Conservation (phyloP, 108 stramenopile species). For the Schizochytrium sp. region DNA sequence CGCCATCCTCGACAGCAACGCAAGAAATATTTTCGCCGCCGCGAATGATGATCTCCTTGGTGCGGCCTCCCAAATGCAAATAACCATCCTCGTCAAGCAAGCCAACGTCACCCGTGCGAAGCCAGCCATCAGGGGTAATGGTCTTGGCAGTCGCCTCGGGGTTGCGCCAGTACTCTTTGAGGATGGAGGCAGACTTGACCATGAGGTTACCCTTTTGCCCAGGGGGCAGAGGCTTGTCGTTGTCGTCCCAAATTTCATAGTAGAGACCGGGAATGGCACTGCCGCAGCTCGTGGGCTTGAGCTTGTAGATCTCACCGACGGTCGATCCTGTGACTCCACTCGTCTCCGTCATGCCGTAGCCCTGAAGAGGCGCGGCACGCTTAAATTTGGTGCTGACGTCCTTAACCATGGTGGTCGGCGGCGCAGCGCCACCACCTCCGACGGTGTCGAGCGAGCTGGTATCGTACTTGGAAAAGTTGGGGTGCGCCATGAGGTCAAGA, state of each 20-base stretch:
- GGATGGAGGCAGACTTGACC: background rate
- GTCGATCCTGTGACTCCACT: background rate
- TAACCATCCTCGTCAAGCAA: constrained; percentile 60
- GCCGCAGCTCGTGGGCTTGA: background rate
- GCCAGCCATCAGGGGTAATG: constrained; percentile 66
- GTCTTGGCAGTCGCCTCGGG: constrained; percentile 67
- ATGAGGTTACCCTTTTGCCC: background rate
- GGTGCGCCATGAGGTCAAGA: constrained; percentile 14
- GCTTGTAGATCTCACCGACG: background rate
- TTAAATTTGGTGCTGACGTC: background rate
- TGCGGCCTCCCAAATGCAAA: constrained; percentile 71
- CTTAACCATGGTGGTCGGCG: background rate
- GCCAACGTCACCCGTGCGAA: constrained; percentile 74
- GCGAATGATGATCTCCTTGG: constrained; percentile 27
- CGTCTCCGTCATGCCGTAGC: constrained; percentile 27
- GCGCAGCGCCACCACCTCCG: background rate
- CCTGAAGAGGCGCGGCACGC: background rate
- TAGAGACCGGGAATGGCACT: background rate
- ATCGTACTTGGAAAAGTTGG: background rate
- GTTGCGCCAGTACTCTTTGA: constrained; percentile 76
- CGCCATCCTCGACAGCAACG: constrained; percentile 24
- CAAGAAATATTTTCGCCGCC: constrained; percentile 26
- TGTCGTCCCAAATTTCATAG: background rate
- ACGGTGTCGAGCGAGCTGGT: constrained; percentile 9
- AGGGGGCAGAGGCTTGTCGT: background rate